These are phyloP conservation scores for Penstemon barbatus DNA, from an alignment of 257 asterid species.

Conservation along the genomic window DNA sequence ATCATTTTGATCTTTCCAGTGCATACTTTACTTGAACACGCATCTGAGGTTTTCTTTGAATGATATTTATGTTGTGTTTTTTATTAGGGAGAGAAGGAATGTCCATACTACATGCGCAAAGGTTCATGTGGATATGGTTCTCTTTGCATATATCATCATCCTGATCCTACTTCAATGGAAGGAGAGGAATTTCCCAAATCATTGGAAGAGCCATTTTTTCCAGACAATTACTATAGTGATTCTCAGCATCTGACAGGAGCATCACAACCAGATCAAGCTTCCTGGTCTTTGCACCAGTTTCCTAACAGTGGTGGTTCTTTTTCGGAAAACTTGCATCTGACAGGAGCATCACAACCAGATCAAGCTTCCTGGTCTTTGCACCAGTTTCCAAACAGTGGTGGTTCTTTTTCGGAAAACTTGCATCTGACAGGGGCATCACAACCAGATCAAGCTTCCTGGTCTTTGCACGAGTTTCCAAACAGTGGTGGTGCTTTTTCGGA, in stretches of 20 bases:
- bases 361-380: slow-evolving; percentile 29
- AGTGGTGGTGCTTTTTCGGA: slow-evolving; percentile 11
- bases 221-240: slow-evolving; percentile 20
- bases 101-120: slow-evolving; percentile 43
- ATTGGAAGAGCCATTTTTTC: slow-evolving; percentile 26
- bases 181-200: slow-evolving; percentile 18
- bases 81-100: slow-evolving; percentile 44
- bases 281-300: slow-evolving; percentile 27
- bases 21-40: background rate
- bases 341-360: slow-evolving; percentile 28
- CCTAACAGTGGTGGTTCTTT: slow-evolving; percentile 11
- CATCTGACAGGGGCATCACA: slow-evolving; percentile 29
- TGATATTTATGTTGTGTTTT: background rate
- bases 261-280: slow-evolving; percentile 25
- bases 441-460: slow-evolving; percentile 30
- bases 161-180: slow-evolving; percentile 35
- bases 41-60: background rate
- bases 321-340: slow-evolving; percentile 23
- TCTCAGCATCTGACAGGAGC: slow-evolving; percentile 30
- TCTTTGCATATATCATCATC: slow-evolving; percentile 40
- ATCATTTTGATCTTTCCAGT: background rate
- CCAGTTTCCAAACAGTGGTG: slow-evolving; percentile 11
- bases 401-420: slow-evolving; percentile 12
- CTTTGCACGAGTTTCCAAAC: slow-evolving; percentile 15
- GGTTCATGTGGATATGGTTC: slow-evolving; percentile 46